Conservation (phyloP, 2,329 filamentous ascomycete genomes). For the Beauveria australis region DNA sequence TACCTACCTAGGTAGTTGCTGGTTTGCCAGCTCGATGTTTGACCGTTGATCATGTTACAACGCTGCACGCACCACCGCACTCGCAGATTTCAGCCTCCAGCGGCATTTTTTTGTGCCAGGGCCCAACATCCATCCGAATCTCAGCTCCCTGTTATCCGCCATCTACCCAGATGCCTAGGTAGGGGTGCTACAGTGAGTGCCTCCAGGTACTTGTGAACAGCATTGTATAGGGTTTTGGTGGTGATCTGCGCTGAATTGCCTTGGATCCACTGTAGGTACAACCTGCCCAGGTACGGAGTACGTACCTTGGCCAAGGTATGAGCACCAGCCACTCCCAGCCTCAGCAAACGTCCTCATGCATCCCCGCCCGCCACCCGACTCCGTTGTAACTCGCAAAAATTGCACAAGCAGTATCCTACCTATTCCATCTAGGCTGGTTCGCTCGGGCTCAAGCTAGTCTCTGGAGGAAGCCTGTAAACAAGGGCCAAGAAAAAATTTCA, state of each 20-base stretch:
- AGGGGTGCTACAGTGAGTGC: too few relatives aligned
- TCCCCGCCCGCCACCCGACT: not conserved
- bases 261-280: too few relatives aligned
- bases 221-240: too few relatives aligned
- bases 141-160: not conserved
- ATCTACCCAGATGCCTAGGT: not conserved
- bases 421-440: not conserved
- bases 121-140: not conserved
- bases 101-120: not conserved
- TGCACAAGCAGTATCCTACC: not conserved
- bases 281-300: not conserved
- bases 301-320: constrained; percentile 5
- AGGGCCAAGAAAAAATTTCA: not conserved
- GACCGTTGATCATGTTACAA: not conserved
- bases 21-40: too few relatives aligned
- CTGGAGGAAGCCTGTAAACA: not conserved
- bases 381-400: not conserved
- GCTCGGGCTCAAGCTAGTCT: not conserved
- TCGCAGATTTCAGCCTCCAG: not conserved
- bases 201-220: too few relatives aligned
- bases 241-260: too few relatives aligned
- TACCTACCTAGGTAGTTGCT: not conserved
- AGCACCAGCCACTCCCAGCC: constrained; percentile 1
- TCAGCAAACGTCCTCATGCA: not conserved
- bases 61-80: not conserved